phyloP scores from a whole-genome alignment of 1,139 yeast species.

The Williopsis jadinii region DNA sequence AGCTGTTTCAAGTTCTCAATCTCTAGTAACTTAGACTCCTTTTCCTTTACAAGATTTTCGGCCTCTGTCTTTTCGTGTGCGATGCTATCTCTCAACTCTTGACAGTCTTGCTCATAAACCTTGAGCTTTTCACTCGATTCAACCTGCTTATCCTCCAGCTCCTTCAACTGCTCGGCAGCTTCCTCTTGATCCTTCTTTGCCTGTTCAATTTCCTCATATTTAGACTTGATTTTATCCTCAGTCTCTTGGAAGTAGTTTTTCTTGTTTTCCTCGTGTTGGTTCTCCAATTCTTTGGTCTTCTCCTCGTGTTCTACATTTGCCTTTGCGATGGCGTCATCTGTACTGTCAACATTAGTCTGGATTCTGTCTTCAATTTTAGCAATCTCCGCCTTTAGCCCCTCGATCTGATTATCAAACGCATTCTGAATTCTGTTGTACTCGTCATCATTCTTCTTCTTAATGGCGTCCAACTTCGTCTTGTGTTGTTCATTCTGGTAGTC shows the following conservation, averaged over 20 bases:
- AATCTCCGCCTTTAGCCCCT: conserved; percentile 16
- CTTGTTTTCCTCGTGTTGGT: conserved; percentile 18
- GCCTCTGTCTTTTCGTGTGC: conserved; percentile 13
- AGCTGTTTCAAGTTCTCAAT: conserved; percentile 15
- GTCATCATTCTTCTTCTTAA: conserved; percentile 13
- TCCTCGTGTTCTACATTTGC: conserved; percentile 12
- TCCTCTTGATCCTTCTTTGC: conserved; percentile 15
- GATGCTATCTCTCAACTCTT: conserved; percentile 10
- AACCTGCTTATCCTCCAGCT: conserved; percentile 17
- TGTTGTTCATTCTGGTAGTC: conserved; percentile 13
- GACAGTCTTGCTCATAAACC: conserved; percentile 13
- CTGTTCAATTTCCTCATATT: conserved; percentile 17
- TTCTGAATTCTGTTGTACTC: conserved; percentile 14
- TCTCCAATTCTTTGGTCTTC: conserved; percentile 12
- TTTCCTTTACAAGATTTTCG: conserved; percentile 11
- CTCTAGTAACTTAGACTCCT: conserved; percentile 9
- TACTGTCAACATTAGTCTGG: conserved; percentile 6
- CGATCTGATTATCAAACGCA: conserved; percentile 15
- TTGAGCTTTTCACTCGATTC: conserved; percentile 18
- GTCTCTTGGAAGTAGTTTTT: conserved; percentile 16
- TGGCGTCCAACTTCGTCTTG: conserved; percentile 7
- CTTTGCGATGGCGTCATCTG: conserved; percentile 11
- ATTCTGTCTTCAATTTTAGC: conserved; percentile 13
- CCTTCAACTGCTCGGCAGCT: conserved; percentile 16
- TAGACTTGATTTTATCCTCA: conserved; percentile 13